Evolutionary conservation across 164 flowering plant species (phyloP).

Genomic region (Macadamia integrifolia): DNA sequence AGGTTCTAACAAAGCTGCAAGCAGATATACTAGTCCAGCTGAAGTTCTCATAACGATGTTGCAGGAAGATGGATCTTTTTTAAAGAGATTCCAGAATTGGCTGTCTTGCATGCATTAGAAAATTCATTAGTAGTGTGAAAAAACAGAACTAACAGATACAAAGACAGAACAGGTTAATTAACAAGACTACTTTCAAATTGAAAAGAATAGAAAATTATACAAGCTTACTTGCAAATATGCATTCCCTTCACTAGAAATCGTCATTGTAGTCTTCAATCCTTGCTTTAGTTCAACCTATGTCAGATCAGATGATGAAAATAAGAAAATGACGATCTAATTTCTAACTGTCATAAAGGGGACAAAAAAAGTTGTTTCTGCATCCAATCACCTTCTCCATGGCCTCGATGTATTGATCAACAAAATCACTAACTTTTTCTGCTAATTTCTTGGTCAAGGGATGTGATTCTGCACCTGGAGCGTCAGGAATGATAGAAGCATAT

Average conservation of each 20-base stretch:
- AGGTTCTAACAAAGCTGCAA: constrained; percentile 87
- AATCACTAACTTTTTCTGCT: constrained; percentile 57
- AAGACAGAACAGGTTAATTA: background rate
- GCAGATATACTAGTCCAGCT: constrained; percentile 75
- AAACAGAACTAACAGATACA: background rate
- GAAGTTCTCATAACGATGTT: constrained; percentile 77
- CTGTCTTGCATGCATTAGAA: constrained; percentile 46
- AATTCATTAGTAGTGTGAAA: background rate
- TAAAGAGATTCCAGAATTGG: constrained; percentile 94
- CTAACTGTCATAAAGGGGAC: no score
- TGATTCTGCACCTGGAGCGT: no score
- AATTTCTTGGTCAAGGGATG: constrained; percentile 18
- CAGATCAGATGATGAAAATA: constrained; percentile 8
- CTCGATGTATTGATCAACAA: constrained; percentile 72
- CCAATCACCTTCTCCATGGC: constrained; percentile 86
- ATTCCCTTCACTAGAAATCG: constrained; percentile 87
- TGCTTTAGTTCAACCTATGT: constrained; percentile 85
- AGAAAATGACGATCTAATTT: background rate
- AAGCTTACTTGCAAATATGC: constrained; percentile 78
- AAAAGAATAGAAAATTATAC: background rate
- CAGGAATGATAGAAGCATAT: no score
- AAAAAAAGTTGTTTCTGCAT: background rate
- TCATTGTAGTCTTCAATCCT: constrained; percentile 89
- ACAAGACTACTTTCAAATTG: background rate
- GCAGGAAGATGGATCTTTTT: constrained; percentile 63